These are phyloP conservation scores for Rutstroemia sydowiana DNA, from an alignment of 2,329 filamentous ascomycete genomes.

Conservation along the genomic window DNA sequence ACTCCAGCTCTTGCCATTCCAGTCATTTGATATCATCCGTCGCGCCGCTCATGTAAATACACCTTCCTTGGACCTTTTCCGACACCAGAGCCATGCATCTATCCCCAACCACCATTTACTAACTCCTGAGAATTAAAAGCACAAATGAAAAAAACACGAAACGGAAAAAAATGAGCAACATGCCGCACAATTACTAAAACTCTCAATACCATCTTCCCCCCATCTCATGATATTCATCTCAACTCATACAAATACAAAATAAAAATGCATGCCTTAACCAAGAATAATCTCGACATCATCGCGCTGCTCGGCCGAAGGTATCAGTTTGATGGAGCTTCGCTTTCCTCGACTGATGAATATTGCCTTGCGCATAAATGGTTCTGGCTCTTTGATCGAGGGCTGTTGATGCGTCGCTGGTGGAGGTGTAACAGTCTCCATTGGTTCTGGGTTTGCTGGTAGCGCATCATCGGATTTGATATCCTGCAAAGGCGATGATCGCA, in stretches of 20 bases:
- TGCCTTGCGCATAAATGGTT: neutral
- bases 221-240: neutral
- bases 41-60: neutral
- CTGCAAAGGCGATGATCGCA: neutral
- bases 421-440: neutral
- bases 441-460: constrained; percentile 1
- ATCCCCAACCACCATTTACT: neutral
- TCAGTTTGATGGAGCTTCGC: constrained; percentile 1
- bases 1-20: neutral
- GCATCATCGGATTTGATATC: constrained; percentile 4
- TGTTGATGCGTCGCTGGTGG: neutral
- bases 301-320: neutral
- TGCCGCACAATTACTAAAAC: neutral
- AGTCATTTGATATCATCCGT: neutral
- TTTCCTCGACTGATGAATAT: constrained; percentile 3
- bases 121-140: neutral
- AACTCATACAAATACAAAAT: too few species aligned
- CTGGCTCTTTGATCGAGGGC: neutral
- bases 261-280: neutral
- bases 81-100: neutral
- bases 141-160: neutral
- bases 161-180: neutral
- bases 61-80: neutral
- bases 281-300: constrained; percentile 1
- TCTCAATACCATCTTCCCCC: neutral